Base-by-base conservation (phyloP, 345 rosid genomes). In the Ceriops decandra region DNA sequence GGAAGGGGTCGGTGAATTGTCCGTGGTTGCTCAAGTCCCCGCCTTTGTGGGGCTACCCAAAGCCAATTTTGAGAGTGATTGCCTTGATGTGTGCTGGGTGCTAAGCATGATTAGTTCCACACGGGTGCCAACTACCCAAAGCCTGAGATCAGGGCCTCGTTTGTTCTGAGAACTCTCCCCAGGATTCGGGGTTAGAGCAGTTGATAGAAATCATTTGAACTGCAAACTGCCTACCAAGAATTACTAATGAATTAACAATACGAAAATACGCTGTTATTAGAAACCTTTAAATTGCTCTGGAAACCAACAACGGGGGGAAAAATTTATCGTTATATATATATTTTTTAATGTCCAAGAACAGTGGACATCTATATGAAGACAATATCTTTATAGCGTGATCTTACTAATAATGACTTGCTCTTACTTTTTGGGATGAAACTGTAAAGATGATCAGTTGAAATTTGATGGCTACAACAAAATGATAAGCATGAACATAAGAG, bases 61-160 rank as follows among this genome's bases (percentile, higher is more conserved):
- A 75, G 77, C 35, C 72, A 70, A 69, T 75, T 77, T 81, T 89
- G 88, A 68, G 74, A 83, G 86, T 93, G 90, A 93, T 90, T 81
- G 82, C 87, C 66, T 51, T 51, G 75, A 68, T 71, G 64, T 69
- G 82, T 72, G 69, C 33, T 75, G 80, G 83, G 93, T 87, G 97
- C 80, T 82, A 63, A 85, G 21, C 87, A 90, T 93, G 85, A 93
- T 93, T 86, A 81, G 75, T 49, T 62, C 81, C 93, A 82, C 93
- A 86, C 90, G 91, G 87, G 95, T 86, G 86, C 78, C 90, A 84
- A 81, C 92, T 84, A 80, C 81, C 56, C 54, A 11, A 6, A 26
- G 19, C 68, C 10, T n/a, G 28, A 9, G 11, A 38, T 11, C 46
- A 11, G 13, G 46, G 46, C 4, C 15, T 38, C 13, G 15, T 38